A percentile compares a stretch with the other conserved stretches of the same genome.
phyloP scores from a whole-genome alignment of 306 rosid genomes.

The Vigna trinervia region DNA sequence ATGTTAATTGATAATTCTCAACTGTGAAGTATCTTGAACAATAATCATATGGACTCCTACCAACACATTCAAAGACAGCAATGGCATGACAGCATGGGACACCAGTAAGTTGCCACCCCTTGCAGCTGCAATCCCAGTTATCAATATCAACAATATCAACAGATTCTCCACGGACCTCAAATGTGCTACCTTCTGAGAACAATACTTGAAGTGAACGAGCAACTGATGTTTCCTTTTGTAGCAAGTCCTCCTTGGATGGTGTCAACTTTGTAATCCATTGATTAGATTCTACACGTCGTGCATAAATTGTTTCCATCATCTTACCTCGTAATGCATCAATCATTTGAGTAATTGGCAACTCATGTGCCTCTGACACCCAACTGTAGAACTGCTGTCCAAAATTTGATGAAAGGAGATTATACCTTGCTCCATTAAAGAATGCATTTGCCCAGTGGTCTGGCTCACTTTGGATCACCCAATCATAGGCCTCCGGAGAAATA shows the following conservation, averaged over 20 bases:
- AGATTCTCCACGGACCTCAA: constrained; percentile 88
- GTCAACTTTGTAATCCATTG: constrained; percentile 86
- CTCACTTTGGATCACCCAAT: constrained; percentile 86
- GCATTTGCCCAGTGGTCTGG: constrained; percentile 96
- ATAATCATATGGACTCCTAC: constrained; percentile 77
- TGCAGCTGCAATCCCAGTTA: constrained; percentile 91
- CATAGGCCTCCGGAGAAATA: constrained; percentile 89
- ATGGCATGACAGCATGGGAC: constrained; percentile 94
- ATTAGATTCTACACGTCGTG: constrained; percentile 66
- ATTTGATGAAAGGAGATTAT: constrained; percentile 75
- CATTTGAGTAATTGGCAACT: constrained; percentile 96
- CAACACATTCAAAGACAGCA: constrained; percentile 72
- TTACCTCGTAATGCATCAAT: constrained; percentile 81
- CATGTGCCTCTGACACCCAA: constrained; percentile 94
- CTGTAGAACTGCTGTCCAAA: constrained; percentile 87
- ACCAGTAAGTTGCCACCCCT: constrained; percentile 86
- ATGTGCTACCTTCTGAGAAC: constrained; percentile 61
- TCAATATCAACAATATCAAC: constrained; percentile 79
- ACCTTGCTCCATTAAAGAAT: constrained; percentile 80
- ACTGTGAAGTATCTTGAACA: constrained; percentile 81
- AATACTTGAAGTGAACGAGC: constrained; percentile 73
- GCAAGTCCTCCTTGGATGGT: constrained; percentile 79
- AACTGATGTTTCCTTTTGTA: constrained; percentile 64
- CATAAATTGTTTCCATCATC: constrained; percentile 81
- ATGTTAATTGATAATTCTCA: constrained; percentile 69